Conservation (phyloP, 2,329 filamentous ascomycete species). For the Ophiostoma piceae region DNA sequence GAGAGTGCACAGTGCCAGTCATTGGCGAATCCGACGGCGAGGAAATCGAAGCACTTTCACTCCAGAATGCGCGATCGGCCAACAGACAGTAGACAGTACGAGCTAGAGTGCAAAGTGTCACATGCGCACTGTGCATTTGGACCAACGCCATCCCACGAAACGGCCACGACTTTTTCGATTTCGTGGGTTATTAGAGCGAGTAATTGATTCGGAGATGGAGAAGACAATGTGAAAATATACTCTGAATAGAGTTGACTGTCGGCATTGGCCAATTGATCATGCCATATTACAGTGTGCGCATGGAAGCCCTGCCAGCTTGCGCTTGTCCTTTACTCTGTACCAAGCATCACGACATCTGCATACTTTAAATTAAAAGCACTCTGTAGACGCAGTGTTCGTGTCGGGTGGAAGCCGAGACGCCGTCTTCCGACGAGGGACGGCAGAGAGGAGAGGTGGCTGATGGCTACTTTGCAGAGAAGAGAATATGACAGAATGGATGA, state of each 20-base stretch:
- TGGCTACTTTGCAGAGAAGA: too few species aligned
- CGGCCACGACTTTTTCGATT: background rate
- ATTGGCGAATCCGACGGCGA: conserved; percentile 3
- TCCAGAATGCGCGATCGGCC: background rate
- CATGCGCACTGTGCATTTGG: background rate
- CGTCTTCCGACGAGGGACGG: background rate
- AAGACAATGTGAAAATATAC: background rate
- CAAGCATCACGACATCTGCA: background rate
- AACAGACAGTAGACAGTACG: background rate
- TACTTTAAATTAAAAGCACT: background rate
- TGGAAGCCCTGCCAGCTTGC: background rate
- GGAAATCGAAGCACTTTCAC: background rate
- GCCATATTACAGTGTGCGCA: background rate
- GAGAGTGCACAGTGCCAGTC: background rate
- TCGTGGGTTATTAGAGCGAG: background rate
- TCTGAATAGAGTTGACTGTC: background rate
- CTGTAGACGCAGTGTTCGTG: background rate
- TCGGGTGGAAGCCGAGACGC: conserved; percentile 4
- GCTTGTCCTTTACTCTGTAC: background rate
- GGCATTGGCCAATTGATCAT: background rate
- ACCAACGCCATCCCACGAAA: background rate
- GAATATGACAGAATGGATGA: background rate
- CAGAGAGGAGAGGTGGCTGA: background rate
- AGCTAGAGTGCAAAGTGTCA: background rate
- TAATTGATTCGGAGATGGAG: background rate